Percentiles rank a stretch among this genome's conserved stretches.
phyloP scores from a whole-genome alignment of 768 basidiomycete species.

The Suillus cothurnatus region DNA sequence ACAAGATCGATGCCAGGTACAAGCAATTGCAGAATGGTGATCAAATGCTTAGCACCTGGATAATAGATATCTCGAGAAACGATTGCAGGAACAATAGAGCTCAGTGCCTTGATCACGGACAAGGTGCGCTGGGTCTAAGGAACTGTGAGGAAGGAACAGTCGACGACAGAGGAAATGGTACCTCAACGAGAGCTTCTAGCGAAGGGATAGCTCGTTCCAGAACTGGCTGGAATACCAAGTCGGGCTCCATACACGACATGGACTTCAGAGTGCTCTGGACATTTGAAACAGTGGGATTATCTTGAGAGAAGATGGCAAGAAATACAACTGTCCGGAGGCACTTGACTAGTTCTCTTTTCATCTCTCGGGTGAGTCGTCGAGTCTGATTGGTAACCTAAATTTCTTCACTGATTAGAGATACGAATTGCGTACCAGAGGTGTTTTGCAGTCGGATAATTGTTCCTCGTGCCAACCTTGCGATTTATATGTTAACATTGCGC shows the following conservation, averaged over 20 bases:
- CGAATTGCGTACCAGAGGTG: constrained; percentile 52
- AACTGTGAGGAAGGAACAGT: not conserved
- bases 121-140: constrained; percentile 79
- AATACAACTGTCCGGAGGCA: constrained; percentile 80
- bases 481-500: constrained; percentile 7
- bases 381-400: constrained; percentile 40
- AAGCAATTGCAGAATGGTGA: constrained; percentile 77
- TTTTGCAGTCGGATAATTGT: constrained; percentile 76
- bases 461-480: constrained; percentile 78
- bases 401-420: not conserved
- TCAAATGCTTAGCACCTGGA: constrained; percentile 78
- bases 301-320: constrained; percentile 90
- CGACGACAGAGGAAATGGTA: constrained; percentile 28
- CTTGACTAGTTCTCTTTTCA: constrained; percentile 85
- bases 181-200: constrained; percentile 87
- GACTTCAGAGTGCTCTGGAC: constrained; percentile 82
- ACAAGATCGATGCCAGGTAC: constrained; percentile 89
- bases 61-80: constrained; percentile 81
- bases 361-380: constrained; percentile 73
- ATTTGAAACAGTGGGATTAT: constrained; percentile 69
- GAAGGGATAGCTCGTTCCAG: constrained; percentile 85
- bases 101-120: constrained; percentile 83
- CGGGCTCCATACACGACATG: constrained; percentile 83
- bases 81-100: constrained; percentile 78
- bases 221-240: constrained; percentile 79